phyloP scores from a whole-genome alignment of 176 grass and related monocot genomes.

The Oryza meyeriana region DNA sequence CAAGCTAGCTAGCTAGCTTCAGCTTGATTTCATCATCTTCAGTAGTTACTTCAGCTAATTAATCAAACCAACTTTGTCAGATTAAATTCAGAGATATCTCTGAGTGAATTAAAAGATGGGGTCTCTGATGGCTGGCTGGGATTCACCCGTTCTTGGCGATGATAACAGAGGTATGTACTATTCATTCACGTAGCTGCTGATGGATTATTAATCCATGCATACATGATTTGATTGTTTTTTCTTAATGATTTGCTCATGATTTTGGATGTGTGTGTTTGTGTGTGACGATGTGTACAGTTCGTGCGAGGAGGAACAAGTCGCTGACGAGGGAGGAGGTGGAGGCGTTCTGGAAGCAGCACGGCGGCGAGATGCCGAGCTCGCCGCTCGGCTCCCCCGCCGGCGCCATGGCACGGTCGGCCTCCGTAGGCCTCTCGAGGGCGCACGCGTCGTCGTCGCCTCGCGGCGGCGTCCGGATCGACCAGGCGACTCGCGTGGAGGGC shows the following conservation, averaged over 20 bases:
- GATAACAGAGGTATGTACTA: constrained; percentile 35
- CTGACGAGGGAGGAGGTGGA: constrained; percentile 85
- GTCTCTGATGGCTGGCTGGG: constrained; percentile 94
- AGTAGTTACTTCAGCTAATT: not conserved
- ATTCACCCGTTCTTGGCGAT: constrained; percentile 42
- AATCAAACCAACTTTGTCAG: not conserved
- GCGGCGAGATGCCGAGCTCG: not conserved
- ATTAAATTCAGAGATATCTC: not conserved
- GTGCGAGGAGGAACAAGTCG: constrained; percentile 56
- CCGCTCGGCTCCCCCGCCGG: constrained; percentile 7
- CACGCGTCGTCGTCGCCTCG: not conserved
- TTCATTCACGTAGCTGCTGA: not conserved
- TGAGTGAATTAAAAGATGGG: constrained; percentile 44
- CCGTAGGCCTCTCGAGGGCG: not conserved
- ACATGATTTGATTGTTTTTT: not conserved
- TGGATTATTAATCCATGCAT: not conserved
- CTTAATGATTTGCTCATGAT: not conserved
- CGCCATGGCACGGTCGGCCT: not conserved
- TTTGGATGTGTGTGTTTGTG: not conserved
- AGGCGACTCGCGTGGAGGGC: constrained; percentile 1
- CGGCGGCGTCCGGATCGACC: not conserved
- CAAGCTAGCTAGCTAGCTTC: not conserved
- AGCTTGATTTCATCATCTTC: not conserved
- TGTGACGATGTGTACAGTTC: constrained; percentile 30
- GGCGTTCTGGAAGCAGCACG: constrained; percentile 58